Evolutionary conservation across 176 grass and related monocot species (phyloP).

Genomic region (Otatea glauca): DNA sequence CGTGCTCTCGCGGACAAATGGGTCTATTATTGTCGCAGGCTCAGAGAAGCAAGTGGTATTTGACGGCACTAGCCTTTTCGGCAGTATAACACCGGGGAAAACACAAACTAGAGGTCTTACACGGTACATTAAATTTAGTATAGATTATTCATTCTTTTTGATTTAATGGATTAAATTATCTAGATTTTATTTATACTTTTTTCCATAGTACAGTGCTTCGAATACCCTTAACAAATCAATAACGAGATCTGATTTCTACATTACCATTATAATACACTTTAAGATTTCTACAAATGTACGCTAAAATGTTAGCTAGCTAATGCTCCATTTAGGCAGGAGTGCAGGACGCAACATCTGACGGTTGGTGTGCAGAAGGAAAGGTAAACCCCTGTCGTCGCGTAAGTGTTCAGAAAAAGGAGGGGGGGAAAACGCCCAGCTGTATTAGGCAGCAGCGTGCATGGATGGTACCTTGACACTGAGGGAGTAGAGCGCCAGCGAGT

Average conservation of each 20-base stretch:
- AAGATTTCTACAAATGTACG: too few relatives aligned
- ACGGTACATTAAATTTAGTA: too few relatives aligned
- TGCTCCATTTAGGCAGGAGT: conserved; percentile 3
- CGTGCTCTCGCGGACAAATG: not conserved
- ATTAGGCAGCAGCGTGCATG: not conserved
- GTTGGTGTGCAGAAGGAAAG: not conserved
- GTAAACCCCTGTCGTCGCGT: not conserved
- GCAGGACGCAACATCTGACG: not conserved
- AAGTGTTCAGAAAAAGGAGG: not conserved
- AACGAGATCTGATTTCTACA: too few relatives aligned
- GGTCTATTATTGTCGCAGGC: not conserved
- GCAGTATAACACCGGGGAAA: not conserved
- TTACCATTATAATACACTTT: too few relatives aligned
- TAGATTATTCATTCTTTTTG: too few relatives aligned
- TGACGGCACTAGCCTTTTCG: too few relatives aligned
- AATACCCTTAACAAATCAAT: too few relatives aligned
- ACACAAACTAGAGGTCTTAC: too few relatives aligned
- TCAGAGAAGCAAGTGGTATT: not conserved
- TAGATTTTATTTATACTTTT: too few relatives aligned
- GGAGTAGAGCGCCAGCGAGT: conserved; percentile 73
- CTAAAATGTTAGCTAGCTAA: not conserved
- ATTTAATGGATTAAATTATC: too few relatives aligned
- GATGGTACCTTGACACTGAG: conserved; percentile 79
- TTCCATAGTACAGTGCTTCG: too few relatives aligned
- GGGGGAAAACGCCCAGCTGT: not conserved